A percentile compares a stretch with the other conserved stretches of the same genome.
Evolutionary conservation across 352 stramenopile genomes (phyloP).

Genomic region (Plasmopara muralis): DNA sequence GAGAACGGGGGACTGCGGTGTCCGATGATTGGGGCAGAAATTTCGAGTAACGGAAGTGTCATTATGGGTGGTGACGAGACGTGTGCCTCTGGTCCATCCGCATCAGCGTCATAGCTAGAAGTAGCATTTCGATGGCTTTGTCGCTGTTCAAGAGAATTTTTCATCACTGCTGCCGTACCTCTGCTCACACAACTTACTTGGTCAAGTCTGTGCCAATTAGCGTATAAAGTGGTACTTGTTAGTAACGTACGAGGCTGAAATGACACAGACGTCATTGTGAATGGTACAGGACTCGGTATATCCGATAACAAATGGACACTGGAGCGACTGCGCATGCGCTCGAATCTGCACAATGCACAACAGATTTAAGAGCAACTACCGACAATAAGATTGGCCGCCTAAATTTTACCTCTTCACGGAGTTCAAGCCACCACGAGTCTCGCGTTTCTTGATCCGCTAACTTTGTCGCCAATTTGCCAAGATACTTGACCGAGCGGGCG

Average conservation of each 20-base stretch:
- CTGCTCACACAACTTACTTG: slow-evolving; percentile 17
- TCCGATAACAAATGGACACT: slow-evolving; percentile 94
- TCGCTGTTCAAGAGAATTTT: slow-evolving; percentile 51
- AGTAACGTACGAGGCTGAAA: slow-evolving; percentile 88
- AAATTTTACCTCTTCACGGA: slow-evolving; percentile 88
- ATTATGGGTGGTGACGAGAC: slow-evolving; percentile 32
- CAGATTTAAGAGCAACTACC: background rate
- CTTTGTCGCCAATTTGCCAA: slow-evolving; percentile 91
- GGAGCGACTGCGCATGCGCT: slow-evolving; percentile 93
- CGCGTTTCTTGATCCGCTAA: slow-evolving; percentile 95
- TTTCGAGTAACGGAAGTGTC: slow-evolving; percentile 23
- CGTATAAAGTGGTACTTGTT: background rate
- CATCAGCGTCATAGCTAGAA: slow-evolving; percentile 36
- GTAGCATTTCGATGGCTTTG: slow-evolving; percentile 26
- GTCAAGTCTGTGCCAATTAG: background rate
- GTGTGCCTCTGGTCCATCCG: slow-evolving; percentile 29
- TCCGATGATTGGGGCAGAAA: slow-evolving; percentile 24
- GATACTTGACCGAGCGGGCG: slow-evolving; percentile 83
- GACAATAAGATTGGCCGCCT: background rate
- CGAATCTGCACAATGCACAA: slow-evolving; percentile 62
- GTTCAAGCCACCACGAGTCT: slow-evolving; percentile 97
- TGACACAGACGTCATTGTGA: slow-evolving; percentile 95
- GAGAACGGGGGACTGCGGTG: slow-evolving; percentile 45
- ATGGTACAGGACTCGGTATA: slow-evolving; percentile 96
- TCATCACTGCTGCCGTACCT: slow-evolving; percentile 71